Evolutionary conservation across 805 yeast genomes (phyloP), one percentile per base, ranked within the genome.

Genomic region (Ogataea naganishii): DNA sequence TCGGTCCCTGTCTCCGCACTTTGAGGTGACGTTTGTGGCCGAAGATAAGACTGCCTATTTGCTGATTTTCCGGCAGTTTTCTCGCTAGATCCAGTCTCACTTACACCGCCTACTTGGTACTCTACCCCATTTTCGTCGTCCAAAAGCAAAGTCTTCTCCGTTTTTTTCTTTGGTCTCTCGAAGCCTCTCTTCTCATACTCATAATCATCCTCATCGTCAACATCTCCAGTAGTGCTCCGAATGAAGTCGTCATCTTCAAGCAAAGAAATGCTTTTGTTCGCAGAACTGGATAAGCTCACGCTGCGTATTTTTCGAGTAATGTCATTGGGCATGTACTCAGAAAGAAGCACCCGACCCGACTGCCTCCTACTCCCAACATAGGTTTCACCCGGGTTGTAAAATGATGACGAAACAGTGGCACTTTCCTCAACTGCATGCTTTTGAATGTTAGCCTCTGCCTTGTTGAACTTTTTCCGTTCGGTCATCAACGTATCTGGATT

Each of bases 391-490:
- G 27, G 20, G 11, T 25, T 21, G 19, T 25, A 25, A 11, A 25
- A 25, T 12, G 9, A 9, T 6, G 26, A 23, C 8, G 14, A 8
- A 15, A 18, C 8, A 15, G 26, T 12, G 9, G 9, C 6, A 22
- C 14, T 15, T 8, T 10, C 7, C n/a, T 13, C 16, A 10, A 10
- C 14, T 14, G 6, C 6, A 24, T 24, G 26, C 17, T 25, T 25
- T 14, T 17, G 19, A 11, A 25, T 15, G 12, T 25, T 25, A 14
- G 12, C 19, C 8, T 14, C 10, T 6, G 20, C 22, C 9, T 13
- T 8, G 27, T 16, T 11, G 22, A 33, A 36, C 27, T 37, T 43
- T 2, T 18, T 20, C 11, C 55, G 35, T 29, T 48, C 46, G 11
- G 11, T 11, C n/a, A 5, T 20, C 15, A 49, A 26, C 5, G 17